Conservation (phyloP, 345 rosid genomes). For the Conringia planisiliqua region DNA sequence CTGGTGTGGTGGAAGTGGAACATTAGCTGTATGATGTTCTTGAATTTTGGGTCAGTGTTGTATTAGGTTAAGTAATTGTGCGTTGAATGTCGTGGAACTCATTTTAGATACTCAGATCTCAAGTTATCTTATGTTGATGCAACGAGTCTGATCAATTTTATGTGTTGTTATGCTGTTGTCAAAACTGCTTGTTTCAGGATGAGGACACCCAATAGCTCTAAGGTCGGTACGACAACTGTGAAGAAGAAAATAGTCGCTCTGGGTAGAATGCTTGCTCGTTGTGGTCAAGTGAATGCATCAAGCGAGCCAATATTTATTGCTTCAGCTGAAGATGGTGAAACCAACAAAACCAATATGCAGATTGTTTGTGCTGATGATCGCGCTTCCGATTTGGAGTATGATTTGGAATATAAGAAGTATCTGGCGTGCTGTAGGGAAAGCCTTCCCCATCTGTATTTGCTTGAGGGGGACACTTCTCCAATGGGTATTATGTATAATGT, state of each 20-base stretch:
- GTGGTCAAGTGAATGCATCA: constrained; percentile 24
- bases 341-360: background rate
- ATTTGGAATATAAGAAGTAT: constrained; percentile 13
- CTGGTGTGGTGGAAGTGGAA: background rate
- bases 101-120: background rate
- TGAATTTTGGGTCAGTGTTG: background rate
- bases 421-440: background rate
- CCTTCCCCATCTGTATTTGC: constrained; percentile 13
- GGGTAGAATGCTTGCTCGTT: background rate
- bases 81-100: background rate
- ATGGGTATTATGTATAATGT: background rate
- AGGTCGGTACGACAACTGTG: background rate
- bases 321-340: background rate
- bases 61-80: background rate
- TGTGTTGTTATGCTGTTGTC: background rate
- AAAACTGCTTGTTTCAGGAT: constrained; percentile 4
- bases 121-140: background rate
- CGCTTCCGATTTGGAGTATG: background rate
- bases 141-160: background rate
- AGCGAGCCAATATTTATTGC: background rate
- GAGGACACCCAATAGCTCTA: constrained; percentile 8
- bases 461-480: constrained; percentile 8
- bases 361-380: constrained; percentile 5
- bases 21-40: background rate
- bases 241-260: background rate